Percentiles rank a stretch among this genome's conserved stretches.
Conservation (phyloP, 2,329 filamentous ascomycete species). For the Aspergillus intermedius region DNA sequence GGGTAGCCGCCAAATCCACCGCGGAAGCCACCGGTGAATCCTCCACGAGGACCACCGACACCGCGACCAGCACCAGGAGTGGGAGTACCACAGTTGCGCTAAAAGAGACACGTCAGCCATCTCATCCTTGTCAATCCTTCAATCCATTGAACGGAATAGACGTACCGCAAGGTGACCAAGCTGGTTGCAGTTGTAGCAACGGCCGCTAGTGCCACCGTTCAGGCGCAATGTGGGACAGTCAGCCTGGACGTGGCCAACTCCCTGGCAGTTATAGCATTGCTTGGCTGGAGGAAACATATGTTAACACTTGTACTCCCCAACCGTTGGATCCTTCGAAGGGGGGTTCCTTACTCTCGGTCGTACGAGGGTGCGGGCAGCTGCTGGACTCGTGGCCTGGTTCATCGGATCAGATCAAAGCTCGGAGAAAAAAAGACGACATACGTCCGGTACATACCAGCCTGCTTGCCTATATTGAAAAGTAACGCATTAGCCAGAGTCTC, state of each 20-base stretch:
- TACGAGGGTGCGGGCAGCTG: slow-evolving; percentile 91
- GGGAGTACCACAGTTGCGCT: slow-evolving; percentile 79
- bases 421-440: slow-evolving; percentile 4
- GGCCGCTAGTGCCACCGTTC: slow-evolving; percentile 70
- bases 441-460: slow-evolving; percentile 35
- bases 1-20: slow-evolving; percentile 60
- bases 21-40: slow-evolving; percentile 56
- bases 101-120: background rate
- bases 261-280: slow-evolving; percentile 99
- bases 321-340: background rate
- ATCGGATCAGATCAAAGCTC: slow-evolving; percentile 14
- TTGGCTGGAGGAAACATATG: slow-evolving; percentile 56
- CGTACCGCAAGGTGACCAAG: slow-evolving; percentile 83
- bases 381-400: slow-evolving; percentile 83
- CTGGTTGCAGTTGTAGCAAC: slow-evolving; percentile 96
- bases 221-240: slow-evolving; percentile 95
- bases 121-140: background rate
- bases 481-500: slow-evolving; percentile 13
- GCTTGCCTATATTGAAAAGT: slow-evolving; percentile 32
- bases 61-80: slow-evolving; percentile 58
- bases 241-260: slow-evolving; percentile 94
- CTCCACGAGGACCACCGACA: slow-evolving; percentile 61
- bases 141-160: slow-evolving; percentile 13
- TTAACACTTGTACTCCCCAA: slow-evolving; percentile 9
- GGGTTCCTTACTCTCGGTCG: slow-evolving; percentile 67